Evolutionary conservation across 805 yeast species (phyloP), one percentile per base, ranked within the genome.

Genomic region (Metschnikowia kofuensis): DNA sequence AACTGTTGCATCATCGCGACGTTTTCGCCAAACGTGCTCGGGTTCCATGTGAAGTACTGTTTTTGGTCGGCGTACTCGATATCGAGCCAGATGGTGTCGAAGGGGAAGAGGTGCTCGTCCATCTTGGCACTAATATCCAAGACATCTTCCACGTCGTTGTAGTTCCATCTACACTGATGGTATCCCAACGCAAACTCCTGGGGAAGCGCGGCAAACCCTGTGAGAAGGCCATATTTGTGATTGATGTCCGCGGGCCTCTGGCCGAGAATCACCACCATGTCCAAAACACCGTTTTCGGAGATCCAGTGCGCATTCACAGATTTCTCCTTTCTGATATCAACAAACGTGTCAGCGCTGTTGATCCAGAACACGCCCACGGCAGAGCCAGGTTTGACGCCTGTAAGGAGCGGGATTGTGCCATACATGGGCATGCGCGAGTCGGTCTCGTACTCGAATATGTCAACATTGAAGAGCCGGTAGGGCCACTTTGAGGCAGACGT

Each of bases 161-260:
- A 94, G 65, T 94, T 94, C 99, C 99, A 94, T 61, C 98, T 79
- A 63, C 97, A 92, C 67, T 94, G 99, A 63, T 94, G 98, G 63
- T 94, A 89, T 0, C 96, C 98, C 12, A 90, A 65, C 0, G 96
- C 75, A 59, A 90, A 87, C 38, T 84, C 54, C 54, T 82, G 86
- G 1, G 99, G 99, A 10, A 94, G 67, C 7, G 74, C 65, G 0
- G 90, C 76, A 49, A 69, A 78, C 0, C 99, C 99, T 0, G 96
- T 84, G 14, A 94, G 65, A 2, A 64, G 56, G 1, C 89, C 85
- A 64, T 86, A 92, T 32, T 82, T 74, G 38, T 72, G 60, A 37
- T 84, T 77, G 21, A 94, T 75, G 14, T 74, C 76, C 1, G 67
- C 63, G 1, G 89, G 85, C 0, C 80, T 75, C 2, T 74, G 67